These are phyloP conservation scores for Xerocomellus intermedius DNA, from an alignment of 768 basidiomycete genomes.

Conservation along the genomic window DNA sequence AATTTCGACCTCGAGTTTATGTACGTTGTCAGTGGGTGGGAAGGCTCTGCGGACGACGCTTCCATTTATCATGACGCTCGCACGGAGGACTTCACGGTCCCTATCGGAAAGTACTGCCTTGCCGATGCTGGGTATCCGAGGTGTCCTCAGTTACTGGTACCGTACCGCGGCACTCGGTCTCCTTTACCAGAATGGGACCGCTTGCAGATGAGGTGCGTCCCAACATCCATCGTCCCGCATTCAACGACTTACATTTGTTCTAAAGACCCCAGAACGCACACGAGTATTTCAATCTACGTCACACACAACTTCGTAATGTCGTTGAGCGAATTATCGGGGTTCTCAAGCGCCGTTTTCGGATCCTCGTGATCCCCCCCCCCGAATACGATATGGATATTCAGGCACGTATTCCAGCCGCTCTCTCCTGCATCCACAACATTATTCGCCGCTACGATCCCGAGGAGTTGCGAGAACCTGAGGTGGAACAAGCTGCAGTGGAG, in stretches of 20 bases:
- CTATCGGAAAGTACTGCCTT: background rate
- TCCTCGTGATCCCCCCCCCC: constrained; percentile 11
- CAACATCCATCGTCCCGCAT: too few species aligned
- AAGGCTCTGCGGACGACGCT: too few species aligned
- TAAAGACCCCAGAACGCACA: constrained; percentile 13
- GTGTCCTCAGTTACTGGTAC: background rate
- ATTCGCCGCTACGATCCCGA: constrained; percentile 12
- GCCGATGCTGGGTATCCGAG: background rate
- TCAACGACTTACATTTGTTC: too few species aligned
- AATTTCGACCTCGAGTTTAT: background rate
- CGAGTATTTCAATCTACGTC: constrained; percentile 26
- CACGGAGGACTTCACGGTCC: too few species aligned
- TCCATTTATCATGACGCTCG: too few species aligned
- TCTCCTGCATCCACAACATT: constrained; percentile 30
- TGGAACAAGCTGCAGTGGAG: too few species aligned
- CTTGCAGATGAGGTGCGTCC: too few species aligned
- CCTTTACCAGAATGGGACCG: background rate
- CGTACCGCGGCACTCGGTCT: background rate
- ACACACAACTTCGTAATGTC: constrained; percentile 6
- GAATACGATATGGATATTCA: constrained; percentile 22
- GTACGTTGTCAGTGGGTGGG: background rate
- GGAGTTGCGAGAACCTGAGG: background rate
- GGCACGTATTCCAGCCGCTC: constrained; percentile 19
- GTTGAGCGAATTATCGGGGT: constrained; percentile 1
- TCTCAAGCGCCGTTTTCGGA: constrained; percentile 20